Base-by-base conservation (phyloP, 2,329 filamentous ascomycete genomes). In the Cryphonectria radicalis region DNA sequence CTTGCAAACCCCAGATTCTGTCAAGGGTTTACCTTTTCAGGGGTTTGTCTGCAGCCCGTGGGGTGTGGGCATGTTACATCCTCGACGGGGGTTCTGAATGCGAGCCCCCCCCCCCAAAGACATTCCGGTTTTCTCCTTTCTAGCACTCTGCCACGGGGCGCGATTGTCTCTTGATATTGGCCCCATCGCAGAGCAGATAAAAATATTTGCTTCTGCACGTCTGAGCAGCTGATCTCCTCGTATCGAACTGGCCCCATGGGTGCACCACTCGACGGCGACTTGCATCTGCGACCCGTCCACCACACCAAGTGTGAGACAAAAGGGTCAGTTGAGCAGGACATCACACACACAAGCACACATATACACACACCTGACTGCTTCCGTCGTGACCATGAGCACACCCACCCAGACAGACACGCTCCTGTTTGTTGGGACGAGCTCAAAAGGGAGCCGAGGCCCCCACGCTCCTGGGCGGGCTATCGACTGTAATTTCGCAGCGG, bases 61-160 rank as follows among this genome's bases (percentile, higher is more conserved):
- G 69, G 71, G 71, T 71, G 71, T 69, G 72, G 72, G 50, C 69
- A 73, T 73, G 72, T 73, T 71, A 67, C 72, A 73, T 71, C 50
- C 57, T 72, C 46, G 57, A 66, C 43, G 62, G 70, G 65, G 55
- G 25, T 8, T 59, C 25, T 59, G 55, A 2, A 14, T 57, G 53
- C 53, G 25, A 57, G 53, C 28, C 25, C 25, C 28, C 55, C 55
- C 55, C n/a, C n/a, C n/a, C 28, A 28, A 32, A 59, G 28, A 28
- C 13, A 14, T 4, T 59, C 55, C 55, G 46, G 25, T 35, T 28
- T 14, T 59, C 55, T 59, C 55, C 55, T 59, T 59, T 32, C 28
- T 19, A 14, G 14, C 55, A 35, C 55, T 59, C 55, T 59, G 55
- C 55, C 55, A 59, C 25, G 25, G n/a, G 55, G 55, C 25, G 55